Evolutionary conservation across 2,329 filamentous ascomycete genomes (phyloP).

Genomic region (Nemania sp.): DNA sequence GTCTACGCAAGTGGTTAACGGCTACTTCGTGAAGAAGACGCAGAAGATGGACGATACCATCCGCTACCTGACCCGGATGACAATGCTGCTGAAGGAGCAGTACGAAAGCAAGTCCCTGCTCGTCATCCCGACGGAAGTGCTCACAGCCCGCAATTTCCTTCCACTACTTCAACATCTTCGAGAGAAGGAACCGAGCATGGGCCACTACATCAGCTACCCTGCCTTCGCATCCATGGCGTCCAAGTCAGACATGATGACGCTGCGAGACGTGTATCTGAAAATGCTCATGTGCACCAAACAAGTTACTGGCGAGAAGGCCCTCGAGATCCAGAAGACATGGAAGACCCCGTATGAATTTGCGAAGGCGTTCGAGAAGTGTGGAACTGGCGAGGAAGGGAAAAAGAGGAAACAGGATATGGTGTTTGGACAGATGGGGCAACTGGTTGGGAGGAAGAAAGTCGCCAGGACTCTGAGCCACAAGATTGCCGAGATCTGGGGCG

Average conservation of each 20-base stretch:
- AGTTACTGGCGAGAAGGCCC: conserved; percentile 74
- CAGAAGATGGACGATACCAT: conserved; percentile 77
- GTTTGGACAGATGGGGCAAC: conserved; percentile 54
- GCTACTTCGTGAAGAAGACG: conserved; percentile 78
- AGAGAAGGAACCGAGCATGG: conserved; percentile 50
- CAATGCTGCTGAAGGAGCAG: conserved; percentile 64
- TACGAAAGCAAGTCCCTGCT: conserved; percentile 63
- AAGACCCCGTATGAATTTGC: conserved; percentile 71
- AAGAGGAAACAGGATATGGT: conserved; percentile 66
- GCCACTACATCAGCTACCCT: conserved; percentile 68
- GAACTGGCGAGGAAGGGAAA: conserved; percentile 50
- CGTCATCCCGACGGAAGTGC: conserved; percentile 66
- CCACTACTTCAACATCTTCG: conserved; percentile 64
- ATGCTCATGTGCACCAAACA: conserved; percentile 84
- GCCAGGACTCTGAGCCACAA: conserved; percentile 66
- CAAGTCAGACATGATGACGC: conserved; percentile 73
- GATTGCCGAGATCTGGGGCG: conserved; percentile 74
- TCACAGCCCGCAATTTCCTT: conserved; percentile 68
- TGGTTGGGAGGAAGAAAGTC: conserved; percentile 71
- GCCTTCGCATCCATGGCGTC: conserved; percentile 73
- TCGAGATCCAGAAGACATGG: conserved; percentile 81
- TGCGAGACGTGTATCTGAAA: conserved; percentile 77
- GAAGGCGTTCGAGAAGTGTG: conserved; percentile 66
- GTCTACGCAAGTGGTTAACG: conserved; percentile 76
- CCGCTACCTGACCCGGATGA: conserved; percentile 73